A percentile compares a stretch with the other conserved stretches of the same genome.
Conservation (phyloP, 352 stramenopile species). For the Pythium biforme region DNA sequence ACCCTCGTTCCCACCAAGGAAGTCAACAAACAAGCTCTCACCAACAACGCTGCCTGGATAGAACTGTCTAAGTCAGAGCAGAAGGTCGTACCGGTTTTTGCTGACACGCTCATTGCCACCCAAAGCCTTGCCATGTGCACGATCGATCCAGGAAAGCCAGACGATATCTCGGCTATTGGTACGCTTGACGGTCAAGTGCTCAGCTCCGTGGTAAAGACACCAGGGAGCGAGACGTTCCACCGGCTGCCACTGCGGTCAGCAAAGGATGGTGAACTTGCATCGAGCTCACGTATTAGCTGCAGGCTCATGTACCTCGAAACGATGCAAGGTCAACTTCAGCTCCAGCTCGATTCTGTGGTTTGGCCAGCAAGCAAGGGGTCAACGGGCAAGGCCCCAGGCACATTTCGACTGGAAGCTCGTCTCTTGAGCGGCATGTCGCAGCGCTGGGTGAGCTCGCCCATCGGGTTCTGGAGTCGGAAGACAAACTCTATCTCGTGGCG, state of each 20-base stretch:
- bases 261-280: background rate
- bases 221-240: conserved; percentile 18
- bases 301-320: conserved; percentile 18
- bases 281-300: background rate
- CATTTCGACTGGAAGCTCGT: conserved; percentile 19
- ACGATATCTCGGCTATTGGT: background rate
- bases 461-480: conserved; percentile 9
- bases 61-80: conserved; percentile 8
- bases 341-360: conserved; percentile 11
- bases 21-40: background rate
- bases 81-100: conserved; percentile 2
- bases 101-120: background rate
- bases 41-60: background rate
- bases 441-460: conserved; percentile 9
- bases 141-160: background rate
- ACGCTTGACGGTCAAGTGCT: conserved; percentile 6
- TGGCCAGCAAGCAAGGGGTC: conserved; percentile 1
- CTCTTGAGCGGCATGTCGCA: background rate
- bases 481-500: conserved; percentile 19
- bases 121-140: background rate
- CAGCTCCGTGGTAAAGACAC: background rate
- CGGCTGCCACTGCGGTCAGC: background rate
- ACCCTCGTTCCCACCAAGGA: background rate
- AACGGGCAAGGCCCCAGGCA: background rate
- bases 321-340: conserved; percentile 18